Base-by-base conservation (phyloP, 129 eudicot genomes). In the Flaveria trinervia region DNA sequence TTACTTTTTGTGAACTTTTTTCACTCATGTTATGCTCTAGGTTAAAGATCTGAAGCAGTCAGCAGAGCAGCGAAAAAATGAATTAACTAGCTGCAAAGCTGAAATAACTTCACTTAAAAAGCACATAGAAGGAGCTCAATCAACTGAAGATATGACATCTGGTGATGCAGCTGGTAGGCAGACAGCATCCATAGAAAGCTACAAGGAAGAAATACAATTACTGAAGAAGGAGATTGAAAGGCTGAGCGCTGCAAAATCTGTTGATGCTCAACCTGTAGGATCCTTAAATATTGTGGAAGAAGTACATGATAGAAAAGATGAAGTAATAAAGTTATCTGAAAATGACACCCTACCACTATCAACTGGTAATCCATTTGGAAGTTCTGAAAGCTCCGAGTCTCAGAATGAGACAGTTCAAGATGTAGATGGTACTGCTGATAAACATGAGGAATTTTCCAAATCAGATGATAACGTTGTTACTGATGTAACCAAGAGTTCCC, bases 41-140 rank as follows among this genome's bases (percentile, higher is more conserved):
- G 86, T 91, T 56, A 89, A 84, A 81, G 83, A 84, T 73, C 79
- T 87, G 83, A 94, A 87, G 88, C 81, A 91, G 80, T 82, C 92
- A 54, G 57, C 83, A 62, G 95, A 86, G 25, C 75, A 79, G 52
- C 92, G 74, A 82, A 87, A 81, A 76, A 89, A 86, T 78, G 96
- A 91, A 82, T 78, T 94, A 68, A 89, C 88, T 86, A 91, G 78
- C 51, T 94, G 89, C 85, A 89, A 96, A 77, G 80, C 93, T 72
- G 98, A 94, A 84, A 87, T 91, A 83, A 87, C 89, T 72, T 87
- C 97, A 72, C 93, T 94, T 45, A 87, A 91, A 83, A 84, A 83
- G 86, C 89, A 82, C 82, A 83, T 87, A 48, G 96, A 93, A 83
- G 92, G 88, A 64, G 84, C 86, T 75, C 88, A 55, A 76, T 76